Evolutionary conservation across 2,329 filamentous ascomycete genomes (phyloP).

Genomic region (Arthroderma uncinatum): DNA sequence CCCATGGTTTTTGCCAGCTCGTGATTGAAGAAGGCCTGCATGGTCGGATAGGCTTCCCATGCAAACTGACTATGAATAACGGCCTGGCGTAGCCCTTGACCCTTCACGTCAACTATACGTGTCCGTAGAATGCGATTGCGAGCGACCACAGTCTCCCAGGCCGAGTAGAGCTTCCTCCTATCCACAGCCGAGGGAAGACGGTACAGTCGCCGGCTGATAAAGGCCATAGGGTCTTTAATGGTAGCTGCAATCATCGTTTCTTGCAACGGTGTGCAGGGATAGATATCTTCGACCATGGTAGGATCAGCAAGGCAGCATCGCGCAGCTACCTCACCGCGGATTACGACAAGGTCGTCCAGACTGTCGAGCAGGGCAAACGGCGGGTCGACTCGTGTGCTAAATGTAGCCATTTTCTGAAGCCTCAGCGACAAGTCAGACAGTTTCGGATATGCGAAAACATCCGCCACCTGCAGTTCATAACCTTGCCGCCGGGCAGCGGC

Average conservation of each 20-base stretch:
- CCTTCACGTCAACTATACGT: conserved; percentile 19
- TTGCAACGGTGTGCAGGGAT: conserved; percentile 28
- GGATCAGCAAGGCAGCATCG: conserved; percentile 24
- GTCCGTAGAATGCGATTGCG: conserved; percentile 33
- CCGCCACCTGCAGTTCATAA: neutral
- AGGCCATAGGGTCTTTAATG: conserved; percentile 28
- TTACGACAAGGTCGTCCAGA: too few species aligned
- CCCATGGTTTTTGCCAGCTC: too few species aligned
- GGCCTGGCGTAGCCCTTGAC: conserved; percentile 11
- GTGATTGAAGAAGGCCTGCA: too few species aligned
- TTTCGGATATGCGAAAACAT: conserved; percentile 3
- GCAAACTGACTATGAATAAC: conserved; percentile 18
- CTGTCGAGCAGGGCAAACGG: neutral
- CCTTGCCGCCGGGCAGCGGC: neutral
- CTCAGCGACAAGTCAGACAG: neutral
- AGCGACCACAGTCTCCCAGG: conserved; percentile 28
- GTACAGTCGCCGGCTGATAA: conserved; percentile 31
- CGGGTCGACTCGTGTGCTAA: neutral
- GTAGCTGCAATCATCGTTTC: conserved; percentile 33
- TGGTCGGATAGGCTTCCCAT: conserved; percentile 13
- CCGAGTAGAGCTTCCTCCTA: conserved; percentile 27
- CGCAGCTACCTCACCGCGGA: too few species aligned
- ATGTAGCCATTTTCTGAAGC: neutral
- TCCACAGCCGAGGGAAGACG: conserved; percentile 13
- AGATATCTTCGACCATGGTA: conserved; percentile 20